Conservation (phyloP, 768 basidiomycete genomes). For the Tephrocybe sp. region DNA sequence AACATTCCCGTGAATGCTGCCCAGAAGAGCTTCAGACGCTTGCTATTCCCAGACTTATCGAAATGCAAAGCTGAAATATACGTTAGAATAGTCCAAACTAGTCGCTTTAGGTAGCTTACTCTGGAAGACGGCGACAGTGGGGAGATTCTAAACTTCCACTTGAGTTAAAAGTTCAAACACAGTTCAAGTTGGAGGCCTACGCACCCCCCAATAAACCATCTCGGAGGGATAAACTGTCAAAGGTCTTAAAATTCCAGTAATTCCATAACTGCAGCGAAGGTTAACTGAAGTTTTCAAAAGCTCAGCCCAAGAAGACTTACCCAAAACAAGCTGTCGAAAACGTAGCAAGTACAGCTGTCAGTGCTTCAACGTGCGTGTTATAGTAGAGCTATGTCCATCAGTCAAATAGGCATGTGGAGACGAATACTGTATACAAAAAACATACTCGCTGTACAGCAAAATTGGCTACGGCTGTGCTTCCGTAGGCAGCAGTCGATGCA, state of each 20-base stretch:
- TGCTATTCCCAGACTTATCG: conserved; percentile 37
- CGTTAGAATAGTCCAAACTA: not conserved
- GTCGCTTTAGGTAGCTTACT: conserved; percentile 23
- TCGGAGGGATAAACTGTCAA: conserved; percentile 60
- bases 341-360: conserved; percentile 57
- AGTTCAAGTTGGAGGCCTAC: conserved; percentile 16
- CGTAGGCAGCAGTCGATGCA: conserved; percentile 52
- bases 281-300: not conserved
- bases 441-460: conserved; percentile 58
- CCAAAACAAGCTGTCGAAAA: conserved; percentile 66
- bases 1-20: conserved; percentile 49
- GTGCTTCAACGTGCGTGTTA: conserved; percentile 49
- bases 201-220: conserved; percentile 59
- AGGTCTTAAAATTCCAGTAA: conserved; percentile 57
- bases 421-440: not conserved
- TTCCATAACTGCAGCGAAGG: conserved; percentile 41
- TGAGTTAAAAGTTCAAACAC: not conserved
- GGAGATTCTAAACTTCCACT: conserved; percentile 38
- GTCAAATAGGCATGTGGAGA: not conserved
- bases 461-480: conserved; percentile 53
- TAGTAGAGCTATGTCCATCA: conserved; percentile 50
- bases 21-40: conserved; percentile 54
- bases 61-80: conserved; percentile 43
- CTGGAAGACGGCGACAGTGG: conserved; percentile 60
- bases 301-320: conserved; percentile 23